Evolutionary conservation across 108 stramenopile genomes (phyloP), one percentile per base, ranked within the genome.

Genomic region (Cyclotella cryptica): DNA sequence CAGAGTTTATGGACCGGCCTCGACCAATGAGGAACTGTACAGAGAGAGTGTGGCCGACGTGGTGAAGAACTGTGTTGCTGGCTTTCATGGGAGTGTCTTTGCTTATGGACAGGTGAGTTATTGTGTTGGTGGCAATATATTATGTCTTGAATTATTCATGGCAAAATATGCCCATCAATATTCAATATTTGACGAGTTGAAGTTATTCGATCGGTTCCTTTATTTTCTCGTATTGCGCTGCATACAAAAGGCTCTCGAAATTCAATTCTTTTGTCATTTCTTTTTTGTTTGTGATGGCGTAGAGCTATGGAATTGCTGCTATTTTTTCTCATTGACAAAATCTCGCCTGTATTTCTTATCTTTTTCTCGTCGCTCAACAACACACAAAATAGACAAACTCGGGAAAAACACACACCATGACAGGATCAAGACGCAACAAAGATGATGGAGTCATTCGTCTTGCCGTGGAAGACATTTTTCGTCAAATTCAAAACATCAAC

Each of bases 1-100:
- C 68, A 73, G 76, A 27, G 87, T 91, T 0, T 93, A 84, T 82
- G 88, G 84, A 12, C 74, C 84, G 0, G 24, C 54, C 17, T 30
- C 78, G 10, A 69, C 75, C 1, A 93, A 86, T n/a, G 21, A 69
- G 18, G 46, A 85, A 52, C 13, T 93, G 0, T 91, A 90, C 77
- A 61, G 85, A 17, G 57, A 71, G 13, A 84, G 88, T 57, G 79
- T 90, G 10, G 62, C 71, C 26, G 54, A 67, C 10, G 71, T 90
- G 26, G 90, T 93, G 4, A 24, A 35, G 49, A 68, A 51, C 52
- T 52, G 46, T 52, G 89, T 99, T 75, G 89, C 92, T 51, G 98
- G 98, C 15, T 97, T 92, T 85, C 96, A 98, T 80, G 90, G 89
- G 29, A 91, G 96, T 27, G 88, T 98, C 15, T 92, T 98, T 75